A percentile compares a stretch with the other conserved stretches of the same genome.
phyloP scores from a whole-genome alignment of 768 basidiomycete genomes.

The Termitomyces titanicus region DNA sequence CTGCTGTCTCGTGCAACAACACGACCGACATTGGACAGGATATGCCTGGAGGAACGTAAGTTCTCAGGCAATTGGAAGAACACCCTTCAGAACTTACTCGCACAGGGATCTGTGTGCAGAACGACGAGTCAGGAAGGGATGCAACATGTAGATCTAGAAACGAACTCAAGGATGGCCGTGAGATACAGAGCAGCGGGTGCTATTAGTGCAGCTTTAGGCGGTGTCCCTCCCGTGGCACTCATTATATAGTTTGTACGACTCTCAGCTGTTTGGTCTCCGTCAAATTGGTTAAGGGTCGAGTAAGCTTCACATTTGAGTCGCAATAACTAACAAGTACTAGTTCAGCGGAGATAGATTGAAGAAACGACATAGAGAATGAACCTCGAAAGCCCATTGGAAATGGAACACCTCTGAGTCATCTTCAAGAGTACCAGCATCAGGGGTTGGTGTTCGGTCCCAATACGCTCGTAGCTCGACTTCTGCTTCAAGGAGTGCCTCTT shows the following conservation, averaged over 20 bases:
- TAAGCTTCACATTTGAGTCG: slow-evolving; percentile 87
- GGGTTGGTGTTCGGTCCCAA: slow-evolving; percentile 65
- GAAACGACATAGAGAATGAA: slow-evolving; percentile 27
- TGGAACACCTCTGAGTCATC: slow-evolving; percentile 60
- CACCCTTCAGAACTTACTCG: slow-evolving; percentile 59
- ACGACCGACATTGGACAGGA: slow-evolving; percentile 77
- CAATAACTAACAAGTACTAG: slow-evolving; percentile 34
- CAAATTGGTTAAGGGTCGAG: slow-evolving; percentile 77
- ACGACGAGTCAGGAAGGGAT: slow-evolving; percentile 23
- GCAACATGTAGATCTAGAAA: slow-evolving; percentile 21
- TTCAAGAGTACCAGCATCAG: slow-evolving; percentile 30
- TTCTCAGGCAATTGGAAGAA: neutral
- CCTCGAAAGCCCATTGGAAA: slow-evolving; percentile 75
- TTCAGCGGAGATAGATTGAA: slow-evolving; percentile 4
- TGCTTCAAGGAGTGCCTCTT: slow-evolving; percentile 89
- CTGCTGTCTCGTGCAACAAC: slow-evolving; percentile 86
- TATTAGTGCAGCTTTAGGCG: slow-evolving; percentile 54
- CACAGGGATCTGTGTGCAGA: slow-evolving; percentile 61
- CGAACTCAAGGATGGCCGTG: slow-evolving; percentile 92
- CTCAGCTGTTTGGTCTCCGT: slow-evolving; percentile 71
- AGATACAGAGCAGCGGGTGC: slow-evolving; percentile 86
- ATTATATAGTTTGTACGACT: slow-evolving; percentile 61
- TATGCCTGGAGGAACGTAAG: slow-evolving; percentile 50
- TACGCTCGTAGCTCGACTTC: slow-evolving; percentile 90
- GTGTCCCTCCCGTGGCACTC: slow-evolving; percentile 41